Percentiles rank a stretch among this genome's conserved stretches.
These are phyloP conservation scores for Musa itinerans DNA, from an alignment of 176 grass and related monocot genomes.

Conservation along the genomic window DNA sequence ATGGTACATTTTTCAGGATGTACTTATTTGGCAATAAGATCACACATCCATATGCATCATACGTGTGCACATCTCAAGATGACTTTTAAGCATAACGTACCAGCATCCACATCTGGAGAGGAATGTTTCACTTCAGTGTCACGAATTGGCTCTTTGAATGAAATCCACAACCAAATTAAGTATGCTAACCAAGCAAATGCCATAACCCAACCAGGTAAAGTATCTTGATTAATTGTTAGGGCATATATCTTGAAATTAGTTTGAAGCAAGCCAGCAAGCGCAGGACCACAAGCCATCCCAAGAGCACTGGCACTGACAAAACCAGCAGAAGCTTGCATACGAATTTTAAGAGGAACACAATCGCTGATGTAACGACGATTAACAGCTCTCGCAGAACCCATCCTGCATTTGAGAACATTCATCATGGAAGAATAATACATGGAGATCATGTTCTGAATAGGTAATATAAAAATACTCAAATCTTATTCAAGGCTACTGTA, in stretches of 20 bases:
- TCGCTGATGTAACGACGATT: slow-evolving; percentile 94
- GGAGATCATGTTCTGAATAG: not conserved
- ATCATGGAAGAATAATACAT: not conserved
- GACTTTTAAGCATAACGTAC: slow-evolving; percentile 25
- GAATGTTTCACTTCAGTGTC: slow-evolving; percentile 30
- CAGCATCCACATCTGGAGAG: slow-evolving; percentile 34
- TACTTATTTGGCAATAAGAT: too few relatives aligned
- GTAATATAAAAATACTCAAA: not conserved
- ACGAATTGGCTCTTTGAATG: slow-evolving; percentile 82
- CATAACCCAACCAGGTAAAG: slow-evolving; percentile 98
- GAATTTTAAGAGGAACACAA: slow-evolving; percentile 87
- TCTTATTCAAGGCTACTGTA: not conserved
- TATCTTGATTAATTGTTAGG: slow-evolving; percentile 79
- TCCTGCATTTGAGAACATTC: slow-evolving; percentile 27
- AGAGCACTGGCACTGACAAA: slow-evolving; percentile 95
- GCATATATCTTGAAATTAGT: slow-evolving; percentile 76
- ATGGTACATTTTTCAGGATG: too few relatives aligned
- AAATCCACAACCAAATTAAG: slow-evolving; percentile 67
- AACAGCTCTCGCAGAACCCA: slow-evolving; percentile 96
- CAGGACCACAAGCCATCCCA: slow-evolving; percentile 96
- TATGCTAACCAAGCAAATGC: slow-evolving; percentile 83
- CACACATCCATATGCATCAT: not conserved
- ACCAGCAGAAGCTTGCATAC: slow-evolving; percentile 90
- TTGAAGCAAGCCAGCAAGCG: slow-evolving; percentile 90
- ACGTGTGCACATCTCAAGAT: too few relatives aligned